phyloP scores from a whole-genome alignment of 2,329 filamentous ascomycete species.

The Trichoderma arundinaceum region DNA sequence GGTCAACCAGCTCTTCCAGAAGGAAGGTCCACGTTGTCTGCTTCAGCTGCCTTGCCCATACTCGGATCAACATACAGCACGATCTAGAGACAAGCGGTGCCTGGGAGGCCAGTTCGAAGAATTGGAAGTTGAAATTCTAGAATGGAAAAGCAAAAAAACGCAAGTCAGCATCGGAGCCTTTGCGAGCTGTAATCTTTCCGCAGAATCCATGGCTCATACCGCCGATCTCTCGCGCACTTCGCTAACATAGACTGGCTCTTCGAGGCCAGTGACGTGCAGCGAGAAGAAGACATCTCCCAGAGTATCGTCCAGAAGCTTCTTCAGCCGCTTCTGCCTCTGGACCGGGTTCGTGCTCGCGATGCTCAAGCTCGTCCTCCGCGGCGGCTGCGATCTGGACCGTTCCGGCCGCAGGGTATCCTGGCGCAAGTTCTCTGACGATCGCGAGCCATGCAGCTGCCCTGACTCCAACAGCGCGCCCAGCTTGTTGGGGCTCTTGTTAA shows the following conservation, averaged over 20 bases:
- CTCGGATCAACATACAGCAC: conserved; percentile 67
- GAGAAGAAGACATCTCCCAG: conserved; percentile 92
- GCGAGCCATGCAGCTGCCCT: conserved; percentile 59
- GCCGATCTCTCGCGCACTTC: conserved; percentile 80
- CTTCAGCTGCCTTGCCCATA: conserved; percentile 71
- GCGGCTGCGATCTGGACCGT: conserved; percentile 34
- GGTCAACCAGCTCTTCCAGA: conserved; percentile 72
- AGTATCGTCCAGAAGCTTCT: conserved; percentile 70
- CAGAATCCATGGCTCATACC: conserved; percentile 44
- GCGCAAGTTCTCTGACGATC: conserved; percentile 60
- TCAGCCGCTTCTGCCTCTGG: conserved; percentile 74
- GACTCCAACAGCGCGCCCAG: conserved; percentile 57
- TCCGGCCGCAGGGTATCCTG: conserved; percentile 37
- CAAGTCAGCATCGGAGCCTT: conserved; percentile 20
- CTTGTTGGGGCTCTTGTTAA: conserved; percentile 73
- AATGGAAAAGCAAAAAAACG: conserved; percentile 3
- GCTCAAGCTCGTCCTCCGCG: conserved; percentile 57
- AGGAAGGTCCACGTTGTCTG: conserved; percentile 64
- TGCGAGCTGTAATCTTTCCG: conserved; percentile 4
- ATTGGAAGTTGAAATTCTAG: conserved; percentile 84
- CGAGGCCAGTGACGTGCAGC: conserved; percentile 69
- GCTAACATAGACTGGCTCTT: conserved; percentile 86
- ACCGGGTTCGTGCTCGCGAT: conserved; percentile 54
- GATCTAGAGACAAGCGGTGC: conserved; percentile 69
- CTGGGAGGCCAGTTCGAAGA: conserved; percentile 75